Evolutionary conservation across 1,284 basidiomycete species (phyloP).

Genomic region (Afroboletus lepidellus): DNA sequence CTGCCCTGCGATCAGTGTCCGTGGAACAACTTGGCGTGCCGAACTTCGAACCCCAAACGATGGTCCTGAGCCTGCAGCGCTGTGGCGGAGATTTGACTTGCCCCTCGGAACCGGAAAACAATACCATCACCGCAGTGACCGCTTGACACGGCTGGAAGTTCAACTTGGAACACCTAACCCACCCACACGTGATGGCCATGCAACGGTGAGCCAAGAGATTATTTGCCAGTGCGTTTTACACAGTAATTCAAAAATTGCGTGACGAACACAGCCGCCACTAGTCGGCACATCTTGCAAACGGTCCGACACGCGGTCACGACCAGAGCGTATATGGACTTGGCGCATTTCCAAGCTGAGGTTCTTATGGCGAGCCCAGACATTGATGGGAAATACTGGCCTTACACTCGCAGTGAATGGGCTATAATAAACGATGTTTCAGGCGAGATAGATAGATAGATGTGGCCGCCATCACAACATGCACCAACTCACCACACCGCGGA

Average conservation of each 20-base stretch:
- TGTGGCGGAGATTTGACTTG: slow-evolving; percentile 17
- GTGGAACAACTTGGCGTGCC: slow-evolving; percentile 5
- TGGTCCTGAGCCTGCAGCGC: slow-evolving; percentile 11
- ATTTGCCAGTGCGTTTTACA: background rate
- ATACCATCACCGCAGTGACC: background rate
- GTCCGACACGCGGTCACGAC: background rate
- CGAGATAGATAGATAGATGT: slow-evolving; percentile 5
- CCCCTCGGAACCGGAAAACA: slow-evolving; percentile 29
- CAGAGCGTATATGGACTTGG: background rate
- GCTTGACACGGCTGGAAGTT: slow-evolving; percentile 3
- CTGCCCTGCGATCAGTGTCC: slow-evolving; percentile 7
- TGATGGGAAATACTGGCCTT: background rate
- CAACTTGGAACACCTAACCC: background rate
- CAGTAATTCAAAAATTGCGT: background rate
- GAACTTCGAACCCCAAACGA: slow-evolving; percentile 11
- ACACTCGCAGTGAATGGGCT: background rate
- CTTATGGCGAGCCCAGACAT: slow-evolving; percentile 5
- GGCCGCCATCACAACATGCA: background rate
- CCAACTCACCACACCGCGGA: slow-evolving; percentile 24
- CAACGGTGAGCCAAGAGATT: slow-evolving; percentile 6
- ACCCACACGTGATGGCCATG: slow-evolving; percentile 2
- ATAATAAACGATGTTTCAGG: slow-evolving; percentile 16
- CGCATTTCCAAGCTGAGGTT: background rate
- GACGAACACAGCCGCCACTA: background rate
- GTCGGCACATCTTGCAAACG: no score